Base-by-base conservation (phyloP, 345 rosid genomes). In the Kandelia obovata region DNA sequence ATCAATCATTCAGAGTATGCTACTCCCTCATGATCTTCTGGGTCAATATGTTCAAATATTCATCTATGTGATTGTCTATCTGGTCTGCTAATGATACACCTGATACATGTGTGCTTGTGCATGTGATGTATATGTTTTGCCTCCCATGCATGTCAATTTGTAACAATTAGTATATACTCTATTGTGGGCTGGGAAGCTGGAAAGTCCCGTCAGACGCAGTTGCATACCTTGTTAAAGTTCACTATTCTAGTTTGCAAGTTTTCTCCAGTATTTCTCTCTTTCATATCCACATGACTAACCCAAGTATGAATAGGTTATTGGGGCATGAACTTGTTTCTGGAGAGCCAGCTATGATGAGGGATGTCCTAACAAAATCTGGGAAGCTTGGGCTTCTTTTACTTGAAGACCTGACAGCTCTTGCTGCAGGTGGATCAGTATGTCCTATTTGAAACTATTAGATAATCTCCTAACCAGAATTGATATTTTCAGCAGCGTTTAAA, bases 371-470 rank as follows among this genome's bases (percentile, higher is more conserved):
- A 66, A 79, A 80, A 64, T 74, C 81, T 61, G 98, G 98, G 76
- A 92, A 87, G 79, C 82, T 95, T 71, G 99, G 96, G 83, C 87
- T 92, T 79, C 89, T 82, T 64, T 79, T 95, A 83, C 99, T 95
- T 73, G 99, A 95, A 87, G 98, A 92, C 96, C 89, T 92, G 90
- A 92, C 96, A 90, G 97, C 98, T 84, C 92, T 93, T 83, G 99
- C 98, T 88, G 99, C 96, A 89, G 96, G 99, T 92, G 99, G 98
- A 95, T 90, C 96, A 87, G 97, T 94, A 94, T 84, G 98, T 94
- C 85, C 77, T 82, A 76, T 75, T 84, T 83, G 85, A 75, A 75
- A 73, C 81, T 71, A 75, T 70, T 77, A 59, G 28, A 74, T 67
- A 70, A 15, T 67, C 30, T 77, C 37, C 25, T 74, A 53, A 56